A percentile compares a stretch with the other conserved stretches of the same genome.
Evolutionary conservation across 441 rosid genomes (phyloP).

Genomic region (Erysimum cheiri): DNA sequence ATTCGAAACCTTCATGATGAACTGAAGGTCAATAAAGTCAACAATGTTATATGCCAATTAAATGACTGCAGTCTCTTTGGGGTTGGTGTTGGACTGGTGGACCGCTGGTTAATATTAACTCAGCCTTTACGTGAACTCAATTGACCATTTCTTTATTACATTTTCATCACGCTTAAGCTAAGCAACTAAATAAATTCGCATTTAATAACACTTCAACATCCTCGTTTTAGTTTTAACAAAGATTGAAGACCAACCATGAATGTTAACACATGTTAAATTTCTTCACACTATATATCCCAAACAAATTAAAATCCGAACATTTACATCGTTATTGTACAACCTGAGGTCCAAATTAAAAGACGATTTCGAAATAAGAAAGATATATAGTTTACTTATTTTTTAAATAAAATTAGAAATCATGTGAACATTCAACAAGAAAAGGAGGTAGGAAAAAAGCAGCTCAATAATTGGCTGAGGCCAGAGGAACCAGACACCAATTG

Average conservation of each 20-base stretch:
- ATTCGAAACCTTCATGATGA: conserved; percentile 10
- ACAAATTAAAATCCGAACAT: background rate
- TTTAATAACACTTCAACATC: conserved; percentile 6
- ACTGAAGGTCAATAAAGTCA: conserved; percentile 32
- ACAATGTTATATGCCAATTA: background rate
- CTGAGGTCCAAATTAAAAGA: conserved; percentile 1
- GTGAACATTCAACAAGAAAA: conserved; percentile 25
- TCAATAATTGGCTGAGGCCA: conserved; percentile 45
- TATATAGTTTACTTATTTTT: background rate
- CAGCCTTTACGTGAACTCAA: conserved; percentile 45
- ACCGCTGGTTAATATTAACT: conserved; percentile 17
- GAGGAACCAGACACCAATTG: conserved; percentile 37
- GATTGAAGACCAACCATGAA: conserved; percentile 26
- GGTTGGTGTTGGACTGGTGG: conserved; percentile 28
- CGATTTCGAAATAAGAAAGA: background rate
- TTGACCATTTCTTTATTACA: conserved; percentile 30
- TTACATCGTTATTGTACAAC: conserved; percentile 13
- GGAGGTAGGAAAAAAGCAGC: conserved; percentile 29
- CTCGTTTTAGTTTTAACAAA: conserved; percentile 4
- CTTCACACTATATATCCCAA: conserved; percentile 5
- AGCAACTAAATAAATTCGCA: conserved; percentile 35
- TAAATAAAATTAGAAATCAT: background rate
- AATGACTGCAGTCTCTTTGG: conserved; percentile 28
- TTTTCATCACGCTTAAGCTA: conserved; percentile 43
- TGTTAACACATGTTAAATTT: background rate